Base-by-base conservation (phyloP, 2,329 filamentous ascomycete species). In the Cadophora sp. region DNA sequence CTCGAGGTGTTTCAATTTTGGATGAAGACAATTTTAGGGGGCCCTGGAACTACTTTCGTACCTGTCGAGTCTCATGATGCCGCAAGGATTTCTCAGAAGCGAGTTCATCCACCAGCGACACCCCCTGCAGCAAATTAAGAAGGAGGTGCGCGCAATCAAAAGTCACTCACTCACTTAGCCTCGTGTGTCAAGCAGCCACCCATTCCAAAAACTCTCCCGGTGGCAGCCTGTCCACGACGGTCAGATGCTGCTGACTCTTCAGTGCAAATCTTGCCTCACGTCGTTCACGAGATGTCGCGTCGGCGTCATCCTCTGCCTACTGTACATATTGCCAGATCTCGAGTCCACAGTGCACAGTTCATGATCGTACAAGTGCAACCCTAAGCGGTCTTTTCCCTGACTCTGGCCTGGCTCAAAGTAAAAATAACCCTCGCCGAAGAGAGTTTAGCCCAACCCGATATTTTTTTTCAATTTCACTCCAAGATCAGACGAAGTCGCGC, bases 41-140 rank as follows among this genome's bases (percentile, higher is more conserved):
- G 31, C 53, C 31, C 31, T 37, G 53, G 27, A 31, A 58, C 53
- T 58, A 58, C 53, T 60, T 43, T 61, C 34, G 29, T 26, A 58
- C 55, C 55, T 37, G 55, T 37, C 55, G 55, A 58, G 55, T 58
- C 55, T 58, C 55, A 58, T 58, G 31, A 58, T 37, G 31, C 29
- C 9, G 29, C 55, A 58, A 58, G 55, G 55, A 58, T 58, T 58
- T 58, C 22, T 37, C n/a, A 58, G 55, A 58, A 58, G 51, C 55
- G 19, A 37, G 31, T 37, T 58, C 31, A 40, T 58, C 55, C 53
- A 56, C 29, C 19, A 56, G 27, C 53, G 53, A 56, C 51, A 22
- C 53, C 53, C 50, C 29, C 29, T 58, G 55, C 31, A 24, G 55
- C 26, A 40, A 26, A 58, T 58, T 16, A 22, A 19, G 50, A 34